phyloP scores from a whole-genome alignment of 1,139 yeast genomes.

The Casaregolazyma suthepensis region DNA sequence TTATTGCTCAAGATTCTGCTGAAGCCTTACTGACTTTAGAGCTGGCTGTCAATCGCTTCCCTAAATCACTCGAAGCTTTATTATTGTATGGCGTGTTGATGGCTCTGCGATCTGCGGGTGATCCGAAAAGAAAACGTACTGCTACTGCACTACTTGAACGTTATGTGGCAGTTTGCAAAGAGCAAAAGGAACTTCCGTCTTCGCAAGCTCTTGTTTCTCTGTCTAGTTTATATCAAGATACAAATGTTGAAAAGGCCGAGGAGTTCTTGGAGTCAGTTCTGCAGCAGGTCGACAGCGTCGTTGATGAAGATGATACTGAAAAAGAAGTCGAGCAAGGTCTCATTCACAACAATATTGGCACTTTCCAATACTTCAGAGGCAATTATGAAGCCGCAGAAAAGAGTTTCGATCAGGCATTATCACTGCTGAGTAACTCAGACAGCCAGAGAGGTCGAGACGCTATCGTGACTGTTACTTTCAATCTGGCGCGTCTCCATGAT shows the following conservation, averaged over 20 bases:
- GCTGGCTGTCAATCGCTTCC: slow-evolving; percentile 57
- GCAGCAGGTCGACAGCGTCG: slow-evolving; percentile 48
- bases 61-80: slow-evolving; percentile 63
- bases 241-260: slow-evolving; percentile 45
- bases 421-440: slow-evolving; percentile 41
- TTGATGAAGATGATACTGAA: slow-evolving; percentile 33
- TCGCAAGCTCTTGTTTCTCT: slow-evolving; percentile 64
- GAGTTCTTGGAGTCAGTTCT: slow-evolving; percentile 36
- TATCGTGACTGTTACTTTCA: slow-evolving; percentile 32
- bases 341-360: slow-evolving; percentile 79
- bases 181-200: slow-evolving; percentile 57
- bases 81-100: slow-evolving; percentile 21
- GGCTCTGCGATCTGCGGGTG: slow-evolving; percentile 21
- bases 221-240: slow-evolving; percentile 61
- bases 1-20: slow-evolving; percentile 63
- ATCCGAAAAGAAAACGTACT: slow-evolving; percentile 19
- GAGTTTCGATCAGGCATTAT: slow-evolving; percentile 49
- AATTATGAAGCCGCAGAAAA: slow-evolving; percentile 47
- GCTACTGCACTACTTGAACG: slow-evolving; percentile 67
- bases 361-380: slow-evolving; percentile 64
- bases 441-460: slow-evolving; percentile 18
- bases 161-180: slow-evolving; percentile 57
- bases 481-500: slow-evolving; percentile 38
- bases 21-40: slow-evolving; percentile 87
- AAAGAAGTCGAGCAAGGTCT: slow-evolving; percentile 55